These are phyloP conservation scores for Spathaspora boniae DNA, from an alignment of 805 yeast genomes.

Conservation along the genomic window DNA sequence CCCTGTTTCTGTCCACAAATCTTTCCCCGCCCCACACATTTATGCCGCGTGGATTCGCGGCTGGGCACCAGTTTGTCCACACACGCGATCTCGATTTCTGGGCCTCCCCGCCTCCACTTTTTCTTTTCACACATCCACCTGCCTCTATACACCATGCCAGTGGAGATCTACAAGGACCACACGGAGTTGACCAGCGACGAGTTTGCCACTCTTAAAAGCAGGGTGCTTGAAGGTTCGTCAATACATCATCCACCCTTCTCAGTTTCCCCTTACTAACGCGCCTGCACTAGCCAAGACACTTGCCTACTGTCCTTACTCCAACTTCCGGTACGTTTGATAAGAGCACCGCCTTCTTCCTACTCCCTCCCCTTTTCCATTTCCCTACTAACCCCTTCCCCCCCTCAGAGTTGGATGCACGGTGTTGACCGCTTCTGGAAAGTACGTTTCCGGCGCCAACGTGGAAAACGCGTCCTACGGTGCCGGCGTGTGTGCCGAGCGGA, in stretches of 20 bases:
- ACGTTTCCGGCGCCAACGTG: constrained; percentile 75
- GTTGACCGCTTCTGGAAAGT: constrained; percentile 47
- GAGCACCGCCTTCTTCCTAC: too few relatives aligned
- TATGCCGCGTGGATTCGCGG: too few relatives aligned
- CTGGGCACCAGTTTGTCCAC: too few relatives aligned
- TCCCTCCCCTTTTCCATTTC: neutral
- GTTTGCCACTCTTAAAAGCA: constrained; percentile 15
- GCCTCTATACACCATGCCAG: constrained; percentile 1
- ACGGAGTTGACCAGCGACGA: constrained; percentile 18
- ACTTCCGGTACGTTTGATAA: constrained; percentile 43
- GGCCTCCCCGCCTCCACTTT: too few relatives aligned
- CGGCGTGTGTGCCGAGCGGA: constrained; percentile 40
- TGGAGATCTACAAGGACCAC: constrained; percentile 6
- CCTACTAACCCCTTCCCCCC: constrained; percentile 7
- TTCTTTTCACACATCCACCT: neutral
- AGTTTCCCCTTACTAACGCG: constrained; percentile 15
- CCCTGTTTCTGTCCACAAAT: too few relatives aligned
- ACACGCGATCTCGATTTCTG: too few relatives aligned
- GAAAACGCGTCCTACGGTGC: constrained; percentile 89
- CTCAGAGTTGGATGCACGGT: constrained; percentile 77
- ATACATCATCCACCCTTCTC: neutral
- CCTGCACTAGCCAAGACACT: constrained; percentile 38
- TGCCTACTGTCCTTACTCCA: constrained; percentile 71
- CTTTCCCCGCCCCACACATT: too few relatives aligned
- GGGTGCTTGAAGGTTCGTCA: constrained; percentile 11